Conservation (phyloP, 441 rosid genomes). For the Gossypium laxum region DNA sequence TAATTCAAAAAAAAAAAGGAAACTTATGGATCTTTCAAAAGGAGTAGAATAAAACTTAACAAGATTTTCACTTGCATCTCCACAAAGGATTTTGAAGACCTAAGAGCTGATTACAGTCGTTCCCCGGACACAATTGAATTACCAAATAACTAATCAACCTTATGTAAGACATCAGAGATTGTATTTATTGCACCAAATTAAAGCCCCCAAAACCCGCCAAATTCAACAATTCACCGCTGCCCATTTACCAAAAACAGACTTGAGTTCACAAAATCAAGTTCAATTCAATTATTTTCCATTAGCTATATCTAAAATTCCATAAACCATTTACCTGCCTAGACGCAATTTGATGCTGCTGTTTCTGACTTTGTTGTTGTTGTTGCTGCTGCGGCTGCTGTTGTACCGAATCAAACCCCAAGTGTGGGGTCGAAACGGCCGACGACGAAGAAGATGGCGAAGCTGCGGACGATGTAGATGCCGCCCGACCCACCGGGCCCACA, state of each 20-base stretch:
- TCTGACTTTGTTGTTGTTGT: slow-evolving; percentile 13
- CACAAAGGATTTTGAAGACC: too few relatives aligned
- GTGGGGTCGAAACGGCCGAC: slow-evolving; percentile 81
- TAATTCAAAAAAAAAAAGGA: background rate
- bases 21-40: background rate
- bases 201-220: slow-evolving; percentile 12
- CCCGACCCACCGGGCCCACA: slow-evolving; percentile 63
- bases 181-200: slow-evolving; percentile 25
- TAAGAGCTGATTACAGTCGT: too few relatives aligned
- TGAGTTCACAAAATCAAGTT: slow-evolving; percentile 13
- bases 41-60: background rate
- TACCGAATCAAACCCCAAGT: slow-evolving; percentile 53
- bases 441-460: slow-evolving; percentile 95
- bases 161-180: background rate
- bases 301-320: background rate
- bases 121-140: background rate
- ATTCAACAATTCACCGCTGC: slow-evolving; percentile 4
- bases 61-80: too few relatives aligned
- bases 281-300: slow-evolving; percentile 6
- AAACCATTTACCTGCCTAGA: slow-evolving; percentile 58
- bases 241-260: slow-evolving; percentile 9
- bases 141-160: background rate
- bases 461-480: slow-evolving; percentile 74
- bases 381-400: slow-evolving; percentile 41
- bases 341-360: slow-evolving; percentile 21